Evolutionary conservation across 2,329 filamentous ascomycete species (phyloP), one percentile per base, ranked within the genome.

Genomic region (Fragosphaeria purpurea): DNA sequence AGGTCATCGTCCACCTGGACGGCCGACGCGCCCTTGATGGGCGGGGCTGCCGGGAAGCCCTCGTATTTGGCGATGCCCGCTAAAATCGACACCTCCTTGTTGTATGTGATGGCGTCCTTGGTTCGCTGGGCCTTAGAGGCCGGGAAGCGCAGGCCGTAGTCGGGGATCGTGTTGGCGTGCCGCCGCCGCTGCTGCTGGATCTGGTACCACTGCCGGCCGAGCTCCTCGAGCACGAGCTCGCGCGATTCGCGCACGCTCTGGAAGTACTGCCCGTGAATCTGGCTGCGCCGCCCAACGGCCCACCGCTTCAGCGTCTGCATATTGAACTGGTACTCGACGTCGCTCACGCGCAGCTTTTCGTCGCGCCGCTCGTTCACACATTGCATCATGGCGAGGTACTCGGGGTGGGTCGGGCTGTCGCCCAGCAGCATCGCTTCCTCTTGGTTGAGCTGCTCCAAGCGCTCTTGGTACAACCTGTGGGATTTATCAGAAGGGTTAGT

Each of bases 11-110:
- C 88, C 44, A 93, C 69, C 61, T 96, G 88, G 9, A 77, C 72
- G 30, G 77, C 67, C 39, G 84, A 83, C 32, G 87, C 86, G 41
- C 86, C 78, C 52, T 75, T 75, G 67, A 98, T 84, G 37, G 86
- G 77, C 22, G 93, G 93, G n/a, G 90, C 93, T 35, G 91, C 90
- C 38, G 93, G 93, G 68, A 98, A 98, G 31, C 93, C 93, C 61
- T 95, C 83, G 64, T 96, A 90, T 68, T 96, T 97, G 38, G 91
- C 90, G 47, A 97, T 76, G 39, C 91, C 91, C 6, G 90, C 84
- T 51, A 98, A 71, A 33, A 96, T 81, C 0, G 90, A 95, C 5
- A 98, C 90, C 65, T 98, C 93, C 57, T 85, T 86, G 65, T 95
- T 97, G 70, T 97, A 97, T 44, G 90, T 86, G 46, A 89, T 79